Percentiles rank a stretch among this genome's conserved stretches.
phyloP scores from a whole-genome alignment of 2,329 filamentous ascomycete genomes.

The Annulohypoxylon truncatum region DNA sequence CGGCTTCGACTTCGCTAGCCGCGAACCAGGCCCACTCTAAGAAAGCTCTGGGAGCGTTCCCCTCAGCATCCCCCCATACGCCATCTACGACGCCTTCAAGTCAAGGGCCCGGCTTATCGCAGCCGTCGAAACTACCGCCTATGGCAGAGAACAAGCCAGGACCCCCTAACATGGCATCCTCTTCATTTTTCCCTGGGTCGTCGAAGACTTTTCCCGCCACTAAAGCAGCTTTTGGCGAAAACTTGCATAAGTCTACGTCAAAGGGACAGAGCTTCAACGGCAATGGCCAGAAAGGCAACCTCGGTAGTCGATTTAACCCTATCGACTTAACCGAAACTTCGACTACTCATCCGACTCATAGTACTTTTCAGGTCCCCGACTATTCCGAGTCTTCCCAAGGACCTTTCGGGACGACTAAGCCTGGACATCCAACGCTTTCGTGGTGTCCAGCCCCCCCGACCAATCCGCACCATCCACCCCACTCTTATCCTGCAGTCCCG shows the following conservation, averaged over 20 bases:
- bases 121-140: background rate
- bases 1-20: background rate
- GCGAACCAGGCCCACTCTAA: background rate
- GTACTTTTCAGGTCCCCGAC: background rate
- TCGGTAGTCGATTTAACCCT: constrained; percentile 13
- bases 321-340: constrained; percentile 6
- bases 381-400: background rate
- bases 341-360: background rate
- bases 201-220: background rate
- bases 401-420: background rate
- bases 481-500: background rate
- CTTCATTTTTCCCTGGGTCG: background rate
- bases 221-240: background rate
- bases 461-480: background rate
- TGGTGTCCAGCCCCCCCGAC: background rate
- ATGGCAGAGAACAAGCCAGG: background rate
- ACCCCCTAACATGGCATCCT: background rate
- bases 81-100: background rate
- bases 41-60: background rate
- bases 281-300: background rate
- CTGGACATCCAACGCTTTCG: background rate
- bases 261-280: background rate
- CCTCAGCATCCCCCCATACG: background rate
- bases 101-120: background rate
- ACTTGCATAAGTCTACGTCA: background rate